These are phyloP conservation scores for Anisogramma anomala DNA, from an alignment of 2,329 filamentous ascomycete genomes.

Conservation along the genomic window DNA sequence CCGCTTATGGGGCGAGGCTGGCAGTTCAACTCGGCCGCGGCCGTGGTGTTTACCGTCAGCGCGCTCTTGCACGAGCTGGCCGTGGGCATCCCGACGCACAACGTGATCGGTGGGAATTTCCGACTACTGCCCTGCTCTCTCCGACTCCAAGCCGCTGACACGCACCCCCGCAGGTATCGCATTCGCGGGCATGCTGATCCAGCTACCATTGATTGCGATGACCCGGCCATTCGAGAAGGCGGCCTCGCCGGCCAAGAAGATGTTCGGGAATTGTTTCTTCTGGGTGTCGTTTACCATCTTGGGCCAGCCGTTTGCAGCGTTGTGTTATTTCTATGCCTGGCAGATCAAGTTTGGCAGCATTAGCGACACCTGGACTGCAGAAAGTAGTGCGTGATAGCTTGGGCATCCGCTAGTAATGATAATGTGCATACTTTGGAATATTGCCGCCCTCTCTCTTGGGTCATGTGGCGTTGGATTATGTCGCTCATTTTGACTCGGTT, in stretches of 20 bases:
- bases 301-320: conserved; percentile 81
- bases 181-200: conserved; percentile 86
- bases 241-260: conserved; percentile 60
- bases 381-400: neutral
- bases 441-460: too few relatives aligned
- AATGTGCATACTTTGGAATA: too few relatives aligned
- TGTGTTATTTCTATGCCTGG: conserved; percentile 97
- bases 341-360: conserved; percentile 93
- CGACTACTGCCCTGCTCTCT: neutral
- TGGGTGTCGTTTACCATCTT: conserved; percentile 95
- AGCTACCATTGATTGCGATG: conserved; percentile 74
- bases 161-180: conserved; percentile 55
- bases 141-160: conserved; percentile 5
- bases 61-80: conserved; percentile 84
- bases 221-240: conserved; percentile 73
- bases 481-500: too few relatives aligned
- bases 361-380: conserved; percentile 29
- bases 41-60: conserved; percentile 78
- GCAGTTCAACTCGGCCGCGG: conserved; percentile 56
- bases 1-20: conserved; percentile 79
- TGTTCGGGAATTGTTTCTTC: conserved; percentile 87
- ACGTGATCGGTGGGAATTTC: conserved; percentile 58
- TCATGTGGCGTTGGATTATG: too few relatives aligned
- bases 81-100: conserved; percentile 90
- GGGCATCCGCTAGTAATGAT: too few relatives aligned